Evolutionary conservation across 495 filamentous ascomycete species (phyloP), one percentile per base, ranked within the genome.

Genomic region (Penicillium paradoxum): DNA sequence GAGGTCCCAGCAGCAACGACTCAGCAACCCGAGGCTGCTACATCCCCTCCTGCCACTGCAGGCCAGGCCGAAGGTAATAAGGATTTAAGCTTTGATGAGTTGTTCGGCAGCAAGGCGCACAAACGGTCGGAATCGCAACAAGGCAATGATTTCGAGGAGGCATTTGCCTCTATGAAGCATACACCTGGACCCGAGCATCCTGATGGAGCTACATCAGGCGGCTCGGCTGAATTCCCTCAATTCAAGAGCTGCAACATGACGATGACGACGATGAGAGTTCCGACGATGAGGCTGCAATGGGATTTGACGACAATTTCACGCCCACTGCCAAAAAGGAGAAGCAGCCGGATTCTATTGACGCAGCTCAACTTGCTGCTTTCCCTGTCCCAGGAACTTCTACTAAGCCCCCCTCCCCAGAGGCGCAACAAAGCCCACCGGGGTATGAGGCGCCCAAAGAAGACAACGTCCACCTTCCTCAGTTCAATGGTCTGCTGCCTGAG

Each of bases 241-340:
- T 97, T 51, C 85, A 84, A 33, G 91, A 96, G 60, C 65, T 96
- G 30, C 84, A 85, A 38, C 77, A 86, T 44, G 89, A 93, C 54
- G 90, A 92, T 13, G 81, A 80, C 27, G 83, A 70, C 15, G 85
- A 77, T 51, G 90, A 91, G 30, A 90, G 86, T 52, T 71, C 74
- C 0, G 89, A 85, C n/a, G 85, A 80, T 57, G 89, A 88, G 36
- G 84, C 76, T 39, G 58, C 59, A n/a, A 43, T 73, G 57, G 88
- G 91, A 0, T 98, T 97, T 62, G 91, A 91, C 50, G 92, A 98
- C 64, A 85, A 96, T 60, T 97, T 97, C 60, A 84, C 88, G 3
- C 86, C 90, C 0, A 22, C 13, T 14, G 34, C 45, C 6, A 41
- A 56, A 38, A 58, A 64, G 10, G 66, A 62, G 21, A 53, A 64